A percentile compares a stretch with the other conserved stretches of the same genome.
phyloP scores from a whole-genome alignment of 805 yeast species.

The Metschnikowia chrysomelidarum region DNA sequence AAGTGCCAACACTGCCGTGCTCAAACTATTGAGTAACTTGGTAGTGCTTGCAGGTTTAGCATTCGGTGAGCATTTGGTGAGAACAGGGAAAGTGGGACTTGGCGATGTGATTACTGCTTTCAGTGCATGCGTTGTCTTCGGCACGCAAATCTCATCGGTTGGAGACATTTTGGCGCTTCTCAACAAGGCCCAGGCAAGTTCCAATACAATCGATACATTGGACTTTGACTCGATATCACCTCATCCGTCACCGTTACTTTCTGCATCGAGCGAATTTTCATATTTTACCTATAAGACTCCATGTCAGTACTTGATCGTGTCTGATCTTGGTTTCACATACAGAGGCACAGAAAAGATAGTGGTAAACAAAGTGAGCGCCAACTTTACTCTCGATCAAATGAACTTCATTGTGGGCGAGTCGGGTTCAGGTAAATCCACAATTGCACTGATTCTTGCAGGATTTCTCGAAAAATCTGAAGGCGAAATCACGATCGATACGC shows the following conservation, averaged over 20 bases:
- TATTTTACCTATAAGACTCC: constrained; percentile 6
- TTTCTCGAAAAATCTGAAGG: constrained; percentile 59
- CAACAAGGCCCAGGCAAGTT: constrained; percentile 73
- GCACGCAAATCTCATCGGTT: constrained; percentile 54
- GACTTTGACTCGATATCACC: constrained; percentile 1
- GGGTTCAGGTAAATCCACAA: constrained; percentile 91
- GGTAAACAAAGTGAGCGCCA: constrained; percentile 46
- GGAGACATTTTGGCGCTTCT: constrained; percentile 58
- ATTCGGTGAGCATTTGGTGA: constrained; percentile 76
- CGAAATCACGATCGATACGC: constrained; percentile 53
- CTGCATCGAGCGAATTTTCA: constrained; percentile 3
- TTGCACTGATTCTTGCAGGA: constrained; percentile 59
- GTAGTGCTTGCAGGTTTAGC: constrained; percentile 92
- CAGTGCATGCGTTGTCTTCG: constrained; percentile 73
- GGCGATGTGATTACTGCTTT: constrained; percentile 80
- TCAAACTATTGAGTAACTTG: constrained; percentile 57
- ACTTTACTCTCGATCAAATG: constrained; percentile 43
- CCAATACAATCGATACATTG: constrained; percentile 45
- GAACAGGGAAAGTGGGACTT: constrained; percentile 46
- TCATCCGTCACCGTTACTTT: neutral
- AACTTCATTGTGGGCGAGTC: constrained; percentile 81
- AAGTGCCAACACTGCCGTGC: constrained; percentile 53
- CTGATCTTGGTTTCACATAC: constrained; percentile 60
- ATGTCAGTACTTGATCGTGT: neutral
- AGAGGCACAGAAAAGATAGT: constrained; percentile 53